Base-by-base conservation (phyloP, 768 basidiomycete genomes). In the Pluteus cervinus region DNA sequence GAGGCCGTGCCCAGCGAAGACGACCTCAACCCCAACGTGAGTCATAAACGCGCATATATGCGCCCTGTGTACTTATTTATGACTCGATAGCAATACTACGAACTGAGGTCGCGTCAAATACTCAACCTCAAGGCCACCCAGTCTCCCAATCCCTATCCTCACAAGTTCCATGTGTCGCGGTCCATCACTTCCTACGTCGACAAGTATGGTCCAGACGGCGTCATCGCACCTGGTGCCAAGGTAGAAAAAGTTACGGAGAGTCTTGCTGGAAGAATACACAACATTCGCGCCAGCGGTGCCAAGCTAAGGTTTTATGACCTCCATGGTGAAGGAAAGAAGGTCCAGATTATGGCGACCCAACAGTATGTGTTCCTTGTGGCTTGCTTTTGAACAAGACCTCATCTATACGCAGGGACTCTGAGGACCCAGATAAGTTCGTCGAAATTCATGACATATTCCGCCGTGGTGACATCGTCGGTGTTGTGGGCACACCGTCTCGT, bases 221-320 rank as follows among this genome's bases (percentile, higher is more conserved):
- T 76, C 59, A 77, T 94, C 43, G 50, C 68, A 3, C 47, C 79
- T 16, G 87, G 86, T 16, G 63, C 68, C 52, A 83, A 80, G 66
- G 65, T 87, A 2, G 72, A 81, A 7, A 66, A 60, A 4, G 59
- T 59, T 4, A 63, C 43, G 1, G 87, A 84, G 52, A 71, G 69
- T 34, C 69, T 99, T 23, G 90, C 96, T 24, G 96, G 96, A 5
- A 76, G 96, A 35, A 79, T 99, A 38, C 88, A 93, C 59, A 90
- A 82, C 51, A 92, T 96, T 46, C 81, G 96, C 16, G 70, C 74
- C 24, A 81, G 79, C 10, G 79, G 88, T 18, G 65, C 76, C 53
- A 94, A 91, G 73, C 75, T 99, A 37, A 71, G 74, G 36, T 99
- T 99, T 62, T 98, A 97, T 60, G 96, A 97, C 58, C 65, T 99